phyloP scores from a whole-genome alignment of 2,329 filamentous ascomycete genomes.

The Pseudofabraea citricarpa region DNA sequence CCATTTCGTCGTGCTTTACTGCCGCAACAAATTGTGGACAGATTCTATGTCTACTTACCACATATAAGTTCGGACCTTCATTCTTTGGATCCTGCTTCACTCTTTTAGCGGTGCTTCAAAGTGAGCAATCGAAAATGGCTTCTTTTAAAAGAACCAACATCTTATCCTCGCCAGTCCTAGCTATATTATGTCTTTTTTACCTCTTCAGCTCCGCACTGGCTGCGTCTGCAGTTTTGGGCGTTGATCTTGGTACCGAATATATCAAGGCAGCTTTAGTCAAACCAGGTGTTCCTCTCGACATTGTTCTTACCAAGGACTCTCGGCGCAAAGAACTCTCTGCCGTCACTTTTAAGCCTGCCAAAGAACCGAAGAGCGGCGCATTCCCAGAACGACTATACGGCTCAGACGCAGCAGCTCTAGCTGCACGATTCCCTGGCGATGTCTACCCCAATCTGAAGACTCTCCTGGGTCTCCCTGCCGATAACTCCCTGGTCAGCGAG shows the following conservation, averaged over 20 bases:
- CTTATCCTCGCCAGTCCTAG: conserved; percentile 20
- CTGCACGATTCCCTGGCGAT: conserved; percentile 84
- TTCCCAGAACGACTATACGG: conserved; percentile 92
- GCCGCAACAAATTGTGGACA: conserved; percentile 15
- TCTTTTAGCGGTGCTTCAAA: conserved; percentile 21
- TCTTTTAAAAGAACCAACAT: conserved; percentile 11
- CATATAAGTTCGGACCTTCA: conserved; percentile 17
- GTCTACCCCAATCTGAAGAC: conserved; percentile 93
- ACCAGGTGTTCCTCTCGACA: conserved; percentile 93
- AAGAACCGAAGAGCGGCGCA: conserved; percentile 54
- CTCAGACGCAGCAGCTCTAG: conserved; percentile 82
- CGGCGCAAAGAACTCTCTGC: conserved; percentile 91
- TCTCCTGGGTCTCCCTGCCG: conserved; percentile 70
- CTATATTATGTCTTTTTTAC: conserved; percentile 26
- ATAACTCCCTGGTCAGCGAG: conserved; percentile 56
- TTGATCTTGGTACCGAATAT: conserved; percentile 94
- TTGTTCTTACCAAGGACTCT: conserved; percentile 96
- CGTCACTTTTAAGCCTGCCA: conserved; percentile 87
- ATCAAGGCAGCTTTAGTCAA: conserved; percentile 96
- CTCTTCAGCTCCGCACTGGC: conserved; percentile 29
- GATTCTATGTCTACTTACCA: conserved; percentile 19
- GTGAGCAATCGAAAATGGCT: conserved; percentile 22
- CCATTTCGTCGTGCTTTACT: conserved; percentile 16
- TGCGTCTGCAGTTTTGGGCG: conserved; percentile 72
- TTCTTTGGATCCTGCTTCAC: conserved; percentile 18